A percentile compares a stretch with the other conserved stretches of the same genome.
Conservation (phyloP, 495 filamentous ascomycete genomes). For the Neurospora tetraspora region DNA sequence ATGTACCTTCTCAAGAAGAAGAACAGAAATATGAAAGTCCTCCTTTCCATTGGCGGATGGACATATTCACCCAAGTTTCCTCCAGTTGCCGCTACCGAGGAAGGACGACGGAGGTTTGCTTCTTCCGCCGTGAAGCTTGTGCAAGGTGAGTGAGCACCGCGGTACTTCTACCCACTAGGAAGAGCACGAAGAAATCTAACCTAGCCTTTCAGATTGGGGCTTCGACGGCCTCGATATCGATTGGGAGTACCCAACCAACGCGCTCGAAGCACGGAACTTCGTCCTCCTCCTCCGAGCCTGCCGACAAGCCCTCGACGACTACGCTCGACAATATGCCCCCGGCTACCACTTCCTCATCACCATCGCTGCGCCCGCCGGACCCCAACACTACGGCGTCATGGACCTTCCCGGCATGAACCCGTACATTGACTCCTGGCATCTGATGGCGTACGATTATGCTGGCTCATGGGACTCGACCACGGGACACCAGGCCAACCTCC, state of each 20-base stretch:
- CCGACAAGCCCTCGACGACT: conserved; percentile 54
- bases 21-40: conserved; percentile 69
- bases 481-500: conserved; percentile 72
- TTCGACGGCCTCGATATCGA: conserved; percentile 53
- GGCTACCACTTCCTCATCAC: conserved; percentile 62
- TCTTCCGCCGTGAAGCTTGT: conserved; percentile 54
- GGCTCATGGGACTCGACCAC: conserved; percentile 59
- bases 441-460: conserved; percentile 73
- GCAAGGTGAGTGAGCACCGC: conserved; percentile 15
- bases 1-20: conserved; percentile 73
- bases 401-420: conserved; percentile 58
- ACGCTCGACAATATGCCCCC: conserved; percentile 39
- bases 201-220: conserved; percentile 36
- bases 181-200: neutral
- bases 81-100: conserved; percentile 48
- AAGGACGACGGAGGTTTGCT: conserved; percentile 51
- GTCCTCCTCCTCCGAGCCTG: conserved; percentile 60
- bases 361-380: conserved; percentile 53
- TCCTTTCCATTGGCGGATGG: conserved; percentile 86
- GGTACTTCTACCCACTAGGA: neutral
- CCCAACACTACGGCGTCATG: conserved; percentile 59
- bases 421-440: conserved; percentile 75
- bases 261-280: conserved; percentile 53
- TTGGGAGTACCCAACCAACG: conserved; percentile 51
- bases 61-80: conserved; percentile 78